Percentiles rank a stretch among this genome's conserved stretches.
Evolutionary conservation across 139 green algal genomes (phyloP).

Genomic region (Eudorina sp.): DNA sequence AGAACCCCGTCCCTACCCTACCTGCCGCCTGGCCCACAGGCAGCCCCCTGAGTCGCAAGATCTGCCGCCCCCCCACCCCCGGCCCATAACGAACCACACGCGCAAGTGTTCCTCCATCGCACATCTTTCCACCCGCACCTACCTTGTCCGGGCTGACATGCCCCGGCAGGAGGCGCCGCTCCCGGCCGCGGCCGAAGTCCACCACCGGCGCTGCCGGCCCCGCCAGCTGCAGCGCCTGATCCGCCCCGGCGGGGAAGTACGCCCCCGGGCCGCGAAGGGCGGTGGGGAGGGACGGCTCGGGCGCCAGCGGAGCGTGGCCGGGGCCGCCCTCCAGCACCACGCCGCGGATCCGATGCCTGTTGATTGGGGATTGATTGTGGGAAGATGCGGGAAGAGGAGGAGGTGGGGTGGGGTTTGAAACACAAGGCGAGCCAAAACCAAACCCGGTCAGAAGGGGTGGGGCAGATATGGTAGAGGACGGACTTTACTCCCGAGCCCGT

Average conservation of each 20-base stretch:
- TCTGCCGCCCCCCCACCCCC: too few relatives aligned
- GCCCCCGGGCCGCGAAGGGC: conserved; percentile 18
- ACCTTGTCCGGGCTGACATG: neutral
- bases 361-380: too few relatives aligned
- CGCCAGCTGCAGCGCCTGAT: conserved; percentile 13
- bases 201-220: neutral
- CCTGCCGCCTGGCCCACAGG: too few relatives aligned
- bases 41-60: too few relatives aligned
- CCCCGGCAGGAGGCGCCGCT: conserved; percentile 10
- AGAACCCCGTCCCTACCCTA: too few relatives aligned
- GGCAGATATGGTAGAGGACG: too few relatives aligned
- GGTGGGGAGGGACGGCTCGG: conserved; percentile 1
- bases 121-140: too few relatives aligned
- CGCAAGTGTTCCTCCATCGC: too few relatives aligned
- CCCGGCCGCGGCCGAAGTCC: conserved; percentile 3
- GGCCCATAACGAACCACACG: too few relatives aligned
- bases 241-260: conserved; percentile 4
- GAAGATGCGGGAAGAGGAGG: neutral
- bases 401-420: neutral
- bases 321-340: neutral
- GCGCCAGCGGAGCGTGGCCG: conserved; percentile 6
- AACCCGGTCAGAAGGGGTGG: too few relatives aligned
- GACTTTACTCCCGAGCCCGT: too few relatives aligned
- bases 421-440: neutral
- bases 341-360: neutral